A percentile compares a stretch with the other conserved stretches of the same genome.
phyloP scores from a whole-genome alignment of 257 asterid species.

The Ehretia macrophylla region DNA sequence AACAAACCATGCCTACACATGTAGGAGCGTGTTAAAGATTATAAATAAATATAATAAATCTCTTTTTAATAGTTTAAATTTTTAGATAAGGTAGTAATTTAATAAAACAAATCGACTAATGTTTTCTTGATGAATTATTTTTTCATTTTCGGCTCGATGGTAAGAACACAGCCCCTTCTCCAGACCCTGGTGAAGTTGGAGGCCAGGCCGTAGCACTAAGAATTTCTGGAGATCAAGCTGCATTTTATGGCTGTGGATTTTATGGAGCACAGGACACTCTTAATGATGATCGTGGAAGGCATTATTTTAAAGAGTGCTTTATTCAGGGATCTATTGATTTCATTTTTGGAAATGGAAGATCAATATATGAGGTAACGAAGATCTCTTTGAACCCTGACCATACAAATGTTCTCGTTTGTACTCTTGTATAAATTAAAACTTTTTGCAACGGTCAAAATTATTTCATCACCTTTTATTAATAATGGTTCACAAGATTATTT shows the following conservation, averaged over 20 bases:
- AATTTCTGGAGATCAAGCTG: conserved; percentile 60
- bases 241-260: conserved; percentile 84
- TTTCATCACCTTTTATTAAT: too few species aligned
- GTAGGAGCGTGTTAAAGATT: too few species aligned
- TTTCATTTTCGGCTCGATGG: too few species aligned
- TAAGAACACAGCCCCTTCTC: conserved; percentile 81
- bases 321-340: conserved; percentile 92
- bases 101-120: too few species aligned
- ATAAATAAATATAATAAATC: too few species aligned
- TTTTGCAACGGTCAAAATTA: too few species aligned
- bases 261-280: conserved; percentile 83
- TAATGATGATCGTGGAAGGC: conserved; percentile 72
- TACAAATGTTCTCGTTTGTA: not conserved
- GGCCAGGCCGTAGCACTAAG: conserved; percentile 71
- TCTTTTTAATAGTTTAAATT: too few species aligned
- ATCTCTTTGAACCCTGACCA: not conserved
- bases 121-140: not conserved
- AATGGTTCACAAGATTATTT: too few species aligned
- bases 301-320: conserved; percentile 75
- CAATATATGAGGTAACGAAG: conserved; percentile 64
- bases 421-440: too few species aligned
- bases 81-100: too few species aligned
- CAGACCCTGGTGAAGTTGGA: conserved; percentile 60
- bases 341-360: conserved; percentile 72
- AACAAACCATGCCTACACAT: too few species aligned